Conservation (phyloP, 441 rosid species). For the Omphalea diandra region DNA sequence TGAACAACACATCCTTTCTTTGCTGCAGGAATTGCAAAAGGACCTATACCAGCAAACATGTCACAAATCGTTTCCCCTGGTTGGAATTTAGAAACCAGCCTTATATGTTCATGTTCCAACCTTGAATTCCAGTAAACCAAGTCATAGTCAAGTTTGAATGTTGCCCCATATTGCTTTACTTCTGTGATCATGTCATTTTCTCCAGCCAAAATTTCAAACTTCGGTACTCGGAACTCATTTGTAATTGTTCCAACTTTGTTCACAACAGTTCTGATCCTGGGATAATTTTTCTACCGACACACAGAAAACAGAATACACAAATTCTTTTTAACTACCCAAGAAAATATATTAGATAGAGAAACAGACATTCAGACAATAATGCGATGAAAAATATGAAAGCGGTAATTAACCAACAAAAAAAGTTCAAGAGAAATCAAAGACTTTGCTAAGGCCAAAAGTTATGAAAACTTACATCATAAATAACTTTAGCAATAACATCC, state of each 20-base stretch:
- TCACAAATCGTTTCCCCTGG: slow-evolving; percentile 88
- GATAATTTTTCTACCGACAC: slow-evolving; percentile 76
- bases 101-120: slow-evolving; percentile 89
- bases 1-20: slow-evolving; percentile 84
- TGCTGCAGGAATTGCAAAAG: slow-evolving; percentile 94
- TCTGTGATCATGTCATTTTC: slow-evolving; percentile 78
- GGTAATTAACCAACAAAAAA: neutral
- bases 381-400: neutral
- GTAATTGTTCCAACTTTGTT: slow-evolving; percentile 83
- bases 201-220: slow-evolving; percentile 89
- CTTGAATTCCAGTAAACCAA: slow-evolving; percentile 95
- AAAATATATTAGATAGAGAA: neutral
- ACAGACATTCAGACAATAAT: neutral
- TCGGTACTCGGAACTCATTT: slow-evolving; percentile 93
- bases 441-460: neutral
- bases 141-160: slow-evolving; percentile 84
- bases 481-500: slow-evolving; percentile 88
- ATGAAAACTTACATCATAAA: slow-evolving; percentile 64
- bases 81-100: slow-evolving; percentile 68
- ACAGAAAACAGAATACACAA: neutral
- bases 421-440: neutral
- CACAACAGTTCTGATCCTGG: slow-evolving; percentile 80
- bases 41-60: slow-evolving; percentile 96
- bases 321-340: neutral
- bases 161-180: slow-evolving; percentile 93